Evolutionary conservation across 371 early-diverging fungal genomes (phyloP).

Genomic region (Syncephalis fuscata): DNA sequence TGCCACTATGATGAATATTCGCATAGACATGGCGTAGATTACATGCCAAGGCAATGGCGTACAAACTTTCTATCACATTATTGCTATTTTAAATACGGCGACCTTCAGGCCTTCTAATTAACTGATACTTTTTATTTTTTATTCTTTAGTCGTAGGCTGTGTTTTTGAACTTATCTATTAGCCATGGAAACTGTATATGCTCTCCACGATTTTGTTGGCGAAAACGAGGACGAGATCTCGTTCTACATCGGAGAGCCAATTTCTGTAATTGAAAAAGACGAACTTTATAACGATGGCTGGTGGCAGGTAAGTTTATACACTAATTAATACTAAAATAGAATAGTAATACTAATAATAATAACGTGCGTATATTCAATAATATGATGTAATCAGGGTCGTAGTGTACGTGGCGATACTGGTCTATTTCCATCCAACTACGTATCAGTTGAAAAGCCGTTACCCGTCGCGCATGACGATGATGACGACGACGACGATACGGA

Average conservation of each 20-base stretch:
- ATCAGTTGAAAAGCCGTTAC: constrained; percentile 14
- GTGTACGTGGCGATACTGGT: constrained; percentile 32
- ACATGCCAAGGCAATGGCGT: too few relatives aligned
- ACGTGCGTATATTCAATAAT: background rate
- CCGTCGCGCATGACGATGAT: background rate
- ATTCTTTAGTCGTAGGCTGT: too few relatives aligned
- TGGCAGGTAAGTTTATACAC: constrained; percentile 47
- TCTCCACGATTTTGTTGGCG: constrained; percentile 44
- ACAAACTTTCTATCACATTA: too few relatives aligned
- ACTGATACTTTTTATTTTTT: too few relatives aligned
- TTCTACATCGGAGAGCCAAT: constrained; percentile 52
- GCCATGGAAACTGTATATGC: constrained; percentile 31
- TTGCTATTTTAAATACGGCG: too few relatives aligned
- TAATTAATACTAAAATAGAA: too few relatives aligned
- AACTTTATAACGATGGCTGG: constrained; percentile 69
- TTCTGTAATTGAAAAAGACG: constrained; percentile 58
- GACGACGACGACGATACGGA: background rate
- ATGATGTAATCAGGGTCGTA: constrained; percentile 25
- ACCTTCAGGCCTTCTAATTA: too few relatives aligned
- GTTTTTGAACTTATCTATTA: too few relatives aligned
- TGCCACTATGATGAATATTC: too few relatives aligned
- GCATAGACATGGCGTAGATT: too few relatives aligned
- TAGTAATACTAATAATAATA: too few relatives aligned
- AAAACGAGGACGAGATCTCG: constrained; percentile 60
- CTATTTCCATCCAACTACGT: constrained; percentile 51